These are phyloP conservation scores for Dysphania ambrosioides DNA, from an alignment of 148 eudicot species.

Conservation along the genomic window DNA sequence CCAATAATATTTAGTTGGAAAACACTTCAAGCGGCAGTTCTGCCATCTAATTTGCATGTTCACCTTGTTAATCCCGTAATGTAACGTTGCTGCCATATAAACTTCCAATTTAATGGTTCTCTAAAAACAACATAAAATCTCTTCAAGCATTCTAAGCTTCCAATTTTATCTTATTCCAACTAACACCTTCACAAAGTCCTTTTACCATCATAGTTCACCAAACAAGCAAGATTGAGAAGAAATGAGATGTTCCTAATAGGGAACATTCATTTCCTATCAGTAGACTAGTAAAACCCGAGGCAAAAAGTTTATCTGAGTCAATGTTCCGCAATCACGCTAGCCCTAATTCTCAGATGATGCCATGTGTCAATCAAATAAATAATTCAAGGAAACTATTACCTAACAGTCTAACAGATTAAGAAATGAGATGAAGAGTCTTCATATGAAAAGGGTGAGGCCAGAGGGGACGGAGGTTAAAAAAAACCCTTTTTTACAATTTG, in stretches of 20 bases:
- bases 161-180: neutral
- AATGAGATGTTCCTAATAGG: neutral
- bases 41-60: too few relatives aligned
- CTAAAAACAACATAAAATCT: too few relatives aligned
- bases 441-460: neutral
- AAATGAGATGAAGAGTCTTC: neutral
- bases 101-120: too few relatives aligned
- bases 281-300: neutral
- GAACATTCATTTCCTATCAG: neutral
- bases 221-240: neutral
- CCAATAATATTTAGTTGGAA: too few relatives aligned
- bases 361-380: neutral
- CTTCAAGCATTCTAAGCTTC: too few relatives aligned
- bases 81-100: too few relatives aligned
- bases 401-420: neutral
- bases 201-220: neutral
- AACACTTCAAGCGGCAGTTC: too few relatives aligned
- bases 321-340: too few relatives aligned
- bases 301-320: too few relatives aligned
- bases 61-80: too few relatives aligned
- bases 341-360: neutral
- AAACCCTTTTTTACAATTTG: neutral
- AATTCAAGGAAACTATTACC: neutral
- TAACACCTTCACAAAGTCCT: neutral
- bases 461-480: neutral